Conservation (phyloP, 2,329 filamentous ascomycete species). For the Fusarium phyllophilum region DNA sequence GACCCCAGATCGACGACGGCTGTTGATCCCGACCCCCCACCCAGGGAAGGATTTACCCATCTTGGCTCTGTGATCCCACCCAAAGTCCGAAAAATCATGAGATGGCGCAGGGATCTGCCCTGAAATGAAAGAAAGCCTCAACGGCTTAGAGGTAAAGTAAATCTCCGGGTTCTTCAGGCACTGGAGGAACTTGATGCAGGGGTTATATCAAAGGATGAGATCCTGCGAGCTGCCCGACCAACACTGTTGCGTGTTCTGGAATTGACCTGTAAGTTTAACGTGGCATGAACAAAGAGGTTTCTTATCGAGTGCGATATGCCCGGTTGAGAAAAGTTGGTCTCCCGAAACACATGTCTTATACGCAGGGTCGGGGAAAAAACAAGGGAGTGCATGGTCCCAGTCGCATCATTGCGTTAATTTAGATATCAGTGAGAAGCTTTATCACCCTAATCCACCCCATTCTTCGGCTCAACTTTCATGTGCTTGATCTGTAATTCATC, state of each 20-base stretch:
- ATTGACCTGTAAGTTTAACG: not conserved
- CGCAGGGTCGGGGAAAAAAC: not conserved
- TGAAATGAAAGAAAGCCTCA: not conserved
- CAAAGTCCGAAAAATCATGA: not conserved
- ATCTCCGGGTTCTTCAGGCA: not conserved
- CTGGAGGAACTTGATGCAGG: not conserved
- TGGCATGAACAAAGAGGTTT: not conserved
- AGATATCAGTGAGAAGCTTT: not conserved
- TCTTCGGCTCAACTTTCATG: not conserved
- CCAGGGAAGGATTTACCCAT: not conserved
- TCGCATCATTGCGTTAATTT: not conserved
- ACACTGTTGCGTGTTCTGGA: not conserved
- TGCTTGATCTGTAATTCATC: not conserved
- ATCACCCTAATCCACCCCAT: constrained; percentile 1
- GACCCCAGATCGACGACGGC: not conserved
- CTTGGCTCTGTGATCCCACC: not conserved
- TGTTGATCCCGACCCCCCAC: constrained; percentile 4
- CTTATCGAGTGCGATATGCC: not conserved
- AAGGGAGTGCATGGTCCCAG: not conserved
- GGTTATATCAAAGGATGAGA: not conserved
- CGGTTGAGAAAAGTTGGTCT: not conserved
- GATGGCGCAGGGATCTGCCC: not conserved
- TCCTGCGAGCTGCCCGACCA: not conserved
- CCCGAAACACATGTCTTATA: not conserved
- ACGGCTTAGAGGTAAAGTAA: not conserved